Percentiles rank a stretch among this genome's conserved stretches.
Conservation (phyloP, 257 asterid species). For the Eucommia ulmoides region DNA sequence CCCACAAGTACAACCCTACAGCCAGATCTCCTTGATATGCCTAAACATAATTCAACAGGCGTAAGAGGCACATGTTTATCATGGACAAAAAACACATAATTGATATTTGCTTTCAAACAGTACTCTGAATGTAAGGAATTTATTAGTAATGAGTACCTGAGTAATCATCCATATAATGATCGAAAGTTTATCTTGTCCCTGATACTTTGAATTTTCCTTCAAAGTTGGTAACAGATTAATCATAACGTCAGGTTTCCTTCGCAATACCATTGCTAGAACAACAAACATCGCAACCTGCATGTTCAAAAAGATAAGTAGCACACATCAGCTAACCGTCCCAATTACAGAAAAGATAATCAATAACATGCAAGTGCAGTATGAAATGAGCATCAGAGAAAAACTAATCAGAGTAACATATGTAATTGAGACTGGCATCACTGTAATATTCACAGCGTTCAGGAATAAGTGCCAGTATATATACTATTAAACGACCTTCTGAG, state of each 20-base stretch:
- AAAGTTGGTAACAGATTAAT: slow-evolving; percentile 36
- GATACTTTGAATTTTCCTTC: slow-evolving; percentile 56
- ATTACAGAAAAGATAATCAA: neutral
- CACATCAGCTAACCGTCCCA: neutral
- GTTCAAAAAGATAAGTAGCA: slow-evolving; percentile 4
- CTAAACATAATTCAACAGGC: slow-evolving; percentile 22
- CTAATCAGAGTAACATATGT: neutral
- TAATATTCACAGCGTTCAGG: too few species aligned
- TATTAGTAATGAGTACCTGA: too few species aligned
- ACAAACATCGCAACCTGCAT: slow-evolving; percentile 71
- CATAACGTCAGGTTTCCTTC: slow-evolving; percentile 65
- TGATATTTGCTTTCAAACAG: neutral
- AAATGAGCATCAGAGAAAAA: neutral
- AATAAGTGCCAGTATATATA: too few species aligned
- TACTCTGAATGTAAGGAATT: too few species aligned
- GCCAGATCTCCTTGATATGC: slow-evolving; percentile 71
- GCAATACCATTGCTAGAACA: slow-evolving; percentile 57
- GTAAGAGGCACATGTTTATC: slow-evolving; percentile 7
- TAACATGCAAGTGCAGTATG: neutral
- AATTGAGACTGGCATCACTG: too few species aligned
- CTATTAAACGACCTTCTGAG: too few species aligned
- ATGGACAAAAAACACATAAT: slow-evolving; percentile 5
- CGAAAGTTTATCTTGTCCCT: slow-evolving; percentile 69
- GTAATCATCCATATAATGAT: slow-evolving; percentile 55
- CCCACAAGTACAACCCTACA: slow-evolving; percentile 68